These are phyloP conservation scores for Metarhizium humberi DNA, from an alignment of 2,329 filamentous ascomycete species.

Conservation along the genomic window DNA sequence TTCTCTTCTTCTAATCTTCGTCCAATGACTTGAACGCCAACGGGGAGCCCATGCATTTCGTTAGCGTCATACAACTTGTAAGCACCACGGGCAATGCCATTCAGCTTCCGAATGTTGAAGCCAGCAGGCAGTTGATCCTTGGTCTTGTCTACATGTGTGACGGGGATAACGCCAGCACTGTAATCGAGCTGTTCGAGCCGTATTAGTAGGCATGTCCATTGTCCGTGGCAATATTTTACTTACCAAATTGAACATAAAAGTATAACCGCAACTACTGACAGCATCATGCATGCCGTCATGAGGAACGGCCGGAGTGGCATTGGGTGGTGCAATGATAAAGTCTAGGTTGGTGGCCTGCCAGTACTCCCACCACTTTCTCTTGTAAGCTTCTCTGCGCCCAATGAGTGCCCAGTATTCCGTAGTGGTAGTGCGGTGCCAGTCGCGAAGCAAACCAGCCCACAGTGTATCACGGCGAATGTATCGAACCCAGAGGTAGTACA, in stretches of 20 bases:
- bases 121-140: constrained; percentile 55
- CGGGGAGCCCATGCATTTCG: constrained; percentile 80
- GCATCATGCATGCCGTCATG: constrained; percentile 81
- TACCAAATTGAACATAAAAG: constrained; percentile 84
- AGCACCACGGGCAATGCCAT: constrained; percentile 71
- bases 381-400: constrained; percentile 66
- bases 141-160: constrained; percentile 69
- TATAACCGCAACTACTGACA: constrained; percentile 82
- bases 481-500: constrained; percentile 86
- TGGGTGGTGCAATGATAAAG: constrained; percentile 73
- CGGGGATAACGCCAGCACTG: constrained; percentile 69
- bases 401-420: constrained; percentile 79
- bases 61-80: constrained; percentile 78
- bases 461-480: constrained; percentile 67
- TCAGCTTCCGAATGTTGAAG: constrained; percentile 56
- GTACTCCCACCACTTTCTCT: constrained; percentile 73
- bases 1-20: constrained; percentile 78
- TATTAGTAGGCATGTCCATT: not conserved
- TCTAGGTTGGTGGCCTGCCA: constrained; percentile 68
- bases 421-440: constrained; percentile 66
- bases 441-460: constrained; percentile 68
- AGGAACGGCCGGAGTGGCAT: constrained; percentile 81
- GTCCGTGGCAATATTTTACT: constrained; percentile 18
- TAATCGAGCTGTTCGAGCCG: constrained; percentile 62
- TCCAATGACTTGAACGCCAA: constrained; percentile 77